Evolutionary conservation across 2,329 filamentous ascomycete genomes (phyloP).

Genomic region (Xylariaceae sp.): DNA sequence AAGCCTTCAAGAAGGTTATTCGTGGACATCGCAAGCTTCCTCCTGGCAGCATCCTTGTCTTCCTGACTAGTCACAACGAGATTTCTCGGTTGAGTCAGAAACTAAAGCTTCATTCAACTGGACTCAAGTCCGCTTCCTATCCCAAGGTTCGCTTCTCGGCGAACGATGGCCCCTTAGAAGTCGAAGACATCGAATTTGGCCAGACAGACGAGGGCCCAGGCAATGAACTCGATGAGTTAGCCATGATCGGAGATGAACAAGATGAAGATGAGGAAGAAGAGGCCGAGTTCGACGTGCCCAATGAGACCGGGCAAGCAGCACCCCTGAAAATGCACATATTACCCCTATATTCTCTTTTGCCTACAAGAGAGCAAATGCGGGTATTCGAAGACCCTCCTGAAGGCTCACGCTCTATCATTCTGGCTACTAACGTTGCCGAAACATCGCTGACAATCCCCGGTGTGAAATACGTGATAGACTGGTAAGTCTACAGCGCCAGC

Average conservation of each 20-base stretch:
- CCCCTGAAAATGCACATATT: slow-evolving; percentile 77
- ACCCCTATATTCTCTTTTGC: slow-evolving; percentile 89
- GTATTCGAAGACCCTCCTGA: slow-evolving; percentile 85
- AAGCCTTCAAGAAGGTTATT: slow-evolving; percentile 80
- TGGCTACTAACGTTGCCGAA: slow-evolving; percentile 95
- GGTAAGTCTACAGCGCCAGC: slow-evolving; percentile 9
- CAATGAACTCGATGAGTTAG: slow-evolving; percentile 51
- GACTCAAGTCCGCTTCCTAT: slow-evolving; percentile 50
- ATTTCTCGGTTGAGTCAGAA: slow-evolving; percentile 78
- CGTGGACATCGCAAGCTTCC: slow-evolving; percentile 86
- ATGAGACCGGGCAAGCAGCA: slow-evolving; percentile 53
- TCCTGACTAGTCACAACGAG: slow-evolving; percentile 89
- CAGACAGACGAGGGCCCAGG: slow-evolving; percentile 63
- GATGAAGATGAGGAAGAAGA: slow-evolving; percentile 56
- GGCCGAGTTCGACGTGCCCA: slow-evolving; percentile 63
- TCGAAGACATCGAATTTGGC: slow-evolving; percentile 82
- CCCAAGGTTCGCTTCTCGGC: slow-evolving; percentile 71
- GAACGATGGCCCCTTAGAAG: slow-evolving; percentile 71
- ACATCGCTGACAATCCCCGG: slow-evolving; percentile 92
- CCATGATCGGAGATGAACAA: slow-evolving; percentile 45
- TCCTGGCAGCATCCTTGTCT: slow-evolving; percentile 85
- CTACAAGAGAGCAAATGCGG: slow-evolving; percentile 82
- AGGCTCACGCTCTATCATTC: slow-evolving; percentile 75
- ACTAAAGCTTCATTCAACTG: slow-evolving; percentile 62
- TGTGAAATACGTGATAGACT: slow-evolving; percentile 79